These are phyloP conservation scores for Rhizophagus clarus DNA, from an alignment of 192 early-diverging fungal genomes.

Conservation along the genomic window DNA sequence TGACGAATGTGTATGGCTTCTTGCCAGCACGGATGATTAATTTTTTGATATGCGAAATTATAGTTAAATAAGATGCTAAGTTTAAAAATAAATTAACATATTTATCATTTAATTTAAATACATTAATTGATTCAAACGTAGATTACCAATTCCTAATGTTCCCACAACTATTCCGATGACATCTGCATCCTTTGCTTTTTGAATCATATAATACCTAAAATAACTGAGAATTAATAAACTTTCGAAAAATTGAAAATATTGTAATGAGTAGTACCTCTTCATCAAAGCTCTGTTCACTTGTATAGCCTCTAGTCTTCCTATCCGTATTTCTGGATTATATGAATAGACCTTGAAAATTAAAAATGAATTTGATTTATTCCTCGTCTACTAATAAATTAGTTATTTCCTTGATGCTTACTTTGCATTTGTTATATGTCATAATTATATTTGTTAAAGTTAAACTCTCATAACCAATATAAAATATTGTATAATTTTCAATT, in stretches of 20 bases:
- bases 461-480: constrained; percentile 86
- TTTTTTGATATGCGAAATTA: constrained; percentile 79
- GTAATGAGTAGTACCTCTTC: constrained; percentile 44
- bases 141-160: constrained; percentile 88
- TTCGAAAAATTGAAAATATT: background rate
- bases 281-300: constrained; percentile 61
- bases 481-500: constrained; percentile 67
- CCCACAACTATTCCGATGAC: constrained; percentile 95
- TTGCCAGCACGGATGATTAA: constrained; percentile 71
- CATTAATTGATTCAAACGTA: background rate
- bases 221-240: constrained; percentile 22
- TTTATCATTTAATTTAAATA: background rate
- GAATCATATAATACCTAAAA: constrained; percentile 79
- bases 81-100: background rate
- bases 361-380: background rate
- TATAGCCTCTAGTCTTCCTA: constrained; percentile 56
- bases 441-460: constrained; percentile 85
- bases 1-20: constrained; percentile 84
- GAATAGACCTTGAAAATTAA: constrained; percentile 51
- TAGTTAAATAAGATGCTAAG: constrained; percentile 77
- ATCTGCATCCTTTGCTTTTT: constrained; percentile 90
- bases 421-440: constrained; percentile 70
- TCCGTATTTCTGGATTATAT: constrained; percentile 66
- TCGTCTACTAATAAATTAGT: background rate
- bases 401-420: constrained; percentile 34